These are phyloP conservation scores for Erucastrum elatum DNA, from an alignment of 345 rosid genomes.

Conservation along the genomic window DNA sequence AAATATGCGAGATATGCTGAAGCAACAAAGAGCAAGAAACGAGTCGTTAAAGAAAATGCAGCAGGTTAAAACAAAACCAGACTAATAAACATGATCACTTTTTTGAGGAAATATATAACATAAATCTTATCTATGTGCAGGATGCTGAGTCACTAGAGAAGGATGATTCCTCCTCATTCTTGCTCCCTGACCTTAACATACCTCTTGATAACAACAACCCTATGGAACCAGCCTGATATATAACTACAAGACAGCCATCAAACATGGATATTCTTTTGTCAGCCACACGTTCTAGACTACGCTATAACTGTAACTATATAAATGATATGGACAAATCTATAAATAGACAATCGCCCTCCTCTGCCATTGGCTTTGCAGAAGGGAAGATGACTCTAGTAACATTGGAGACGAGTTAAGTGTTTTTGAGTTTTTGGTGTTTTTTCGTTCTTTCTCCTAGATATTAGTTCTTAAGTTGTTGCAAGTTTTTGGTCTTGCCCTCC, in stretches of 20 bases:
- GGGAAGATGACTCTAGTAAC: not conserved
- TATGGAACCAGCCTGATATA: slow-evolving; percentile 39
- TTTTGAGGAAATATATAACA: slow-evolving; percentile 5
- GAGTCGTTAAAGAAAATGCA: slow-evolving; percentile 61
- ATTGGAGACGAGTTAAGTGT: slow-evolving; percentile 6
- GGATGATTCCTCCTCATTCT: slow-evolving; percentile 36
- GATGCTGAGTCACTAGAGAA: slow-evolving; percentile 29
- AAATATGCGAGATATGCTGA: slow-evolving; percentile 37
- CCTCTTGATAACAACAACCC: slow-evolving; percentile 43
- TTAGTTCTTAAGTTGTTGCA: slow-evolving; percentile 17
- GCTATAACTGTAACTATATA: slow-evolving; percentile 31
- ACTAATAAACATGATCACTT: not conserved
- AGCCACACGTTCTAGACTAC: slow-evolving; percentile 17
- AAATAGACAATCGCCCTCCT: slow-evolving; percentile 16
- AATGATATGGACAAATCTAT: slow-evolving; percentile 16
- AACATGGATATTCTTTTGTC: slow-evolving; percentile 32
- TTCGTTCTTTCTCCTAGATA: not conserved
- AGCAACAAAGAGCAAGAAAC: slow-evolving; percentile 57
- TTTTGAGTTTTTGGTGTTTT: not conserved
- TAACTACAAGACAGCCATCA: slow-evolving; percentile 4
- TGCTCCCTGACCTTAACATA: slow-evolving; percentile 72
- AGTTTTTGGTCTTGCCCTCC: slow-evolving; percentile 14
- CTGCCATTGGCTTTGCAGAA: slow-evolving; percentile 17
- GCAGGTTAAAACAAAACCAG: slow-evolving; percentile 50
- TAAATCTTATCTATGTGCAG: slow-evolving; percentile 16